Conservation (phyloP, 2,329 filamentous ascomycete species). For the Dothideomycetes sp. region DNA sequence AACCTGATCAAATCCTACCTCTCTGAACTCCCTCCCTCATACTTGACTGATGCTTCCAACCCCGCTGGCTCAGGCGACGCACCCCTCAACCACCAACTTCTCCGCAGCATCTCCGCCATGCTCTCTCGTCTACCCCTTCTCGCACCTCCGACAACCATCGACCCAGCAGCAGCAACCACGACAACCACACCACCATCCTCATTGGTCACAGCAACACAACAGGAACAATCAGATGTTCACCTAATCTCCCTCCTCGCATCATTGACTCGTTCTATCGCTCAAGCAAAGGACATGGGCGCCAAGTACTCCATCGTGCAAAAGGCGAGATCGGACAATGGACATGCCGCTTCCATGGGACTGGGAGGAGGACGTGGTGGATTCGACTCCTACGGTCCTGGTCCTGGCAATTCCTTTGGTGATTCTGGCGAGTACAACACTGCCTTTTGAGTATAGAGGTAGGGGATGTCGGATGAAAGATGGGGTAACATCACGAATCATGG, state of each 20-base stretch:
- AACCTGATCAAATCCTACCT: conserved; percentile 59
- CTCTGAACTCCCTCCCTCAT: conserved; percentile 57
- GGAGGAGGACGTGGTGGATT: background rate
- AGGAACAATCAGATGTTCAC: conserved; percentile 76
- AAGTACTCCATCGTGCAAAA: conserved; percentile 50
- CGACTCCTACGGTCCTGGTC: background rate
- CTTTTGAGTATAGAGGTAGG: too few species aligned
- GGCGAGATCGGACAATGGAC: conserved; percentile 27
- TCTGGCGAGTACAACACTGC: too few species aligned
- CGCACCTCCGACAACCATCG: conserved; percentile 58
- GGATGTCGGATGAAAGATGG: too few species aligned
- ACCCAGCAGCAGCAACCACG: conserved; percentile 62
- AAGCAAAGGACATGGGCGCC: conserved; percentile 63
- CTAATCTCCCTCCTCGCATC: conserved; percentile 67
- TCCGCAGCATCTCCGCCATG: conserved; percentile 81
- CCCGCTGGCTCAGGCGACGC: conserved; percentile 25
- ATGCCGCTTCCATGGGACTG: conserved; percentile 19
- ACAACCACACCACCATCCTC: conserved; percentile 48
- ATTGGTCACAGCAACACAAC: conserved; percentile 41
- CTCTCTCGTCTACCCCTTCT: conserved; percentile 75
- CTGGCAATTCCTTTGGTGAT: background rate
- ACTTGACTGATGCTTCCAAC: conserved; percentile 42
- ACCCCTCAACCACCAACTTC: conserved; percentile 54
- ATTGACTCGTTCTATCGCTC: conserved; percentile 62
- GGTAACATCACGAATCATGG: too few species aligned